phyloP scores from a whole-genome alignment of 257 asterid species.

The Jacaranda mimosifolia region DNA sequence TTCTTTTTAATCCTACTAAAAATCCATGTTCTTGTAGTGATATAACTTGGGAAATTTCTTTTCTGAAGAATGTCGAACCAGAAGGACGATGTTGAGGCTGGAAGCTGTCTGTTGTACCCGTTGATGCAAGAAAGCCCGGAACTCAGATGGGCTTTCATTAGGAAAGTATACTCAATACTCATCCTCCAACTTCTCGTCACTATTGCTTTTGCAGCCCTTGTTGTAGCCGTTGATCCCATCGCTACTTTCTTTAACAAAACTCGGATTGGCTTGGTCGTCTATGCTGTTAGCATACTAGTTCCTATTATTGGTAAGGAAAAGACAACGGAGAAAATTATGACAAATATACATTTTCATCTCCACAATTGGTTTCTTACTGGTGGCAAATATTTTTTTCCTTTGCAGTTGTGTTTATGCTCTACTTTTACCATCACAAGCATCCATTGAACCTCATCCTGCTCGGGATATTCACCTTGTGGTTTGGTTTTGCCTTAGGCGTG shows the following conservation, averaged over 20 bases:
- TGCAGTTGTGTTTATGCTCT: conserved; percentile 34
- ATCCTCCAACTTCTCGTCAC: conserved; percentile 54
- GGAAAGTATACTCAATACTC: conserved; percentile 64
- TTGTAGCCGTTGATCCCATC: conserved; percentile 50
- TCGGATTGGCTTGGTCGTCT: conserved; percentile 40
- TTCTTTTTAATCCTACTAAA: too few relatives aligned
- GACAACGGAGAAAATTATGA: too few relatives aligned
- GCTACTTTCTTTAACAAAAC: conserved; percentile 50
- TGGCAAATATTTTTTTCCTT: too few relatives aligned
- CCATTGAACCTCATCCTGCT: conserved; percentile 45
- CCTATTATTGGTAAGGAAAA: conserved; percentile 46
- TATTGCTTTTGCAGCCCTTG: conserved; percentile 55
- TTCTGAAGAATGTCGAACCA: conserved; percentile 33
- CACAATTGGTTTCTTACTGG: too few relatives aligned
- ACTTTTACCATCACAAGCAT: conserved; percentile 6
- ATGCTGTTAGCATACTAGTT: conserved; percentile 39
- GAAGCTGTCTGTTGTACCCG: conserved; percentile 52
- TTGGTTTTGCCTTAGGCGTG: conserved; percentile 33
- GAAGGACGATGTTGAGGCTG: conserved; percentile 63
- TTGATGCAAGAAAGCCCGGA: conserved; percentile 61
- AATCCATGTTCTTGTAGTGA: too few relatives aligned
- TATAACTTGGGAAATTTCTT: too few relatives aligned
- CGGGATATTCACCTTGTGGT: conserved; percentile 38
- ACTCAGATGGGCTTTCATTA: conserved; percentile 68
- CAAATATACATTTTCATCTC: too few relatives aligned